Evolutionary conservation across 371 early-diverging fungal species (phyloP).

Genomic region (Mortierella sp.): DNA sequence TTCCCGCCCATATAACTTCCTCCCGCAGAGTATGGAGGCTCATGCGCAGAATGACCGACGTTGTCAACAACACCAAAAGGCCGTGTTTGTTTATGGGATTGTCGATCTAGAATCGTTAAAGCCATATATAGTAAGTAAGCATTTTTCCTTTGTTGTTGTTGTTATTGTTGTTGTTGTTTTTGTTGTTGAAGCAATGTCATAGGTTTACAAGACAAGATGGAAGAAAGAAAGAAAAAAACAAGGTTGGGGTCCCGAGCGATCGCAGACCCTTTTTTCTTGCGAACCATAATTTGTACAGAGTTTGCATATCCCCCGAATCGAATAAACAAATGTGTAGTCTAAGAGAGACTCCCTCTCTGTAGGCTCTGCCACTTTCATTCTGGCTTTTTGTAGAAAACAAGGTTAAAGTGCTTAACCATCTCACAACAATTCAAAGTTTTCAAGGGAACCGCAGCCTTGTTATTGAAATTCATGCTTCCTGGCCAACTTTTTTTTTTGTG

Average conservation of each 20-base stretch:
- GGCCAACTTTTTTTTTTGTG: too few species aligned
- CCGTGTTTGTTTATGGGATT: conserved; percentile 23
- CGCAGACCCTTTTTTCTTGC: background rate
- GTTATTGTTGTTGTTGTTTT: too few species aligned
- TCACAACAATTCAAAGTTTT: too few species aligned
- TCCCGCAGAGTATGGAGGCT: conserved; percentile 22
- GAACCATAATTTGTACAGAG: background rate
- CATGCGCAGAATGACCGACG: conserved; percentile 20
- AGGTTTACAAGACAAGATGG: background rate
- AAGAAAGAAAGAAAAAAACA: background rate
- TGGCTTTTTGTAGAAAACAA: too few species aligned
- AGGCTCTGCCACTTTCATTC: too few species aligned
- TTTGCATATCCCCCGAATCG: background rate
- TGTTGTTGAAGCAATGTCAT: background rate
- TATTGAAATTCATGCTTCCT: too few species aligned
- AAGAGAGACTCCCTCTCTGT: too few species aligned
- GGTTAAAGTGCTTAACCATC: too few species aligned
- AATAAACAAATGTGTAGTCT: background rate
- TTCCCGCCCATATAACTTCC: conserved; percentile 18
- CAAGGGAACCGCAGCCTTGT: too few species aligned
- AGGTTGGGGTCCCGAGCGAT: conserved; percentile 1
- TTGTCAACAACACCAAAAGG: conserved; percentile 18
- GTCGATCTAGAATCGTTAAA: conserved; percentile 23
- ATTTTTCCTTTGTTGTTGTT: too few species aligned
- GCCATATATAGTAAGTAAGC: background rate